These are phyloP conservation scores for Starmerella gropengiesseri DNA, from an alignment of 805 yeast genomes.

Conservation along the genomic window DNA sequence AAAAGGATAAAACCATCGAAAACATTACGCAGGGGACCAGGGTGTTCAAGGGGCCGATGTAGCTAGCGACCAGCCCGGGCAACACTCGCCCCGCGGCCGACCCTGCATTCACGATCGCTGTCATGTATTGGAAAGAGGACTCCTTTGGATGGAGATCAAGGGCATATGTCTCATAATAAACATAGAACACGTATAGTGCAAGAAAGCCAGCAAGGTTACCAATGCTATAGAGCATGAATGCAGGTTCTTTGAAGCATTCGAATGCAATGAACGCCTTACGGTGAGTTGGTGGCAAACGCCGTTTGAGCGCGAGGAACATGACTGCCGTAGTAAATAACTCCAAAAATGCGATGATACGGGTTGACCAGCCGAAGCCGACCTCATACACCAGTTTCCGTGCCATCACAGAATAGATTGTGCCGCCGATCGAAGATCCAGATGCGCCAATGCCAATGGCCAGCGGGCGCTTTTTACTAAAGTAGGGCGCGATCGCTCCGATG, in stretches of 20 bases:
- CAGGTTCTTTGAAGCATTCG: conserved; percentile 25
- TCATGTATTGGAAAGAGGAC: conserved; percentile 25
- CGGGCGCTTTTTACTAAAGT: conserved; percentile 37
- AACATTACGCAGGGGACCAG: conserved; percentile 28
- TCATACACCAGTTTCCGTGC: conserved; percentile 33
- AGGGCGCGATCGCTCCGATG: conserved; percentile 37
- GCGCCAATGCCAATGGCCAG: conserved; percentile 39
- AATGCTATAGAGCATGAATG: conserved; percentile 22
- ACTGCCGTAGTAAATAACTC: conserved; percentile 27
- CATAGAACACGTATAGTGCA: conserved; percentile 30
- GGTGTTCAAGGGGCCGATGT: conserved; percentile 38
- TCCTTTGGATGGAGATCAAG: conserved; percentile 20
- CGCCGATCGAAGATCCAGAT: conserved; percentile 44
- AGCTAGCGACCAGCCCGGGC: conserved; percentile 40
- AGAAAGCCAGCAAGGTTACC: conserved; percentile 26
- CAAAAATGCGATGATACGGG: conserved; percentile 40
- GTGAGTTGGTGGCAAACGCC: conserved; percentile 28
- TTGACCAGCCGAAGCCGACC: conserved; percentile 46
- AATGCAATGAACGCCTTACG: conserved; percentile 24
- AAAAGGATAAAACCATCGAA: conserved; percentile 28
- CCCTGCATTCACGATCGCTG: conserved; percentile 31
- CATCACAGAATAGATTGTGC: conserved; percentile 39
- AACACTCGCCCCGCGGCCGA: conserved; percentile 41
- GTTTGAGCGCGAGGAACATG: conserved; percentile 23
- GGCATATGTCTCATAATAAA: conserved; percentile 30